A percentile compares a stretch with the other conserved stretches of the same genome.
These are phyloP conservation scores for Pythium apleroticum DNA, from an alignment of 352 stramenopile species.

Conservation along the genomic window DNA sequence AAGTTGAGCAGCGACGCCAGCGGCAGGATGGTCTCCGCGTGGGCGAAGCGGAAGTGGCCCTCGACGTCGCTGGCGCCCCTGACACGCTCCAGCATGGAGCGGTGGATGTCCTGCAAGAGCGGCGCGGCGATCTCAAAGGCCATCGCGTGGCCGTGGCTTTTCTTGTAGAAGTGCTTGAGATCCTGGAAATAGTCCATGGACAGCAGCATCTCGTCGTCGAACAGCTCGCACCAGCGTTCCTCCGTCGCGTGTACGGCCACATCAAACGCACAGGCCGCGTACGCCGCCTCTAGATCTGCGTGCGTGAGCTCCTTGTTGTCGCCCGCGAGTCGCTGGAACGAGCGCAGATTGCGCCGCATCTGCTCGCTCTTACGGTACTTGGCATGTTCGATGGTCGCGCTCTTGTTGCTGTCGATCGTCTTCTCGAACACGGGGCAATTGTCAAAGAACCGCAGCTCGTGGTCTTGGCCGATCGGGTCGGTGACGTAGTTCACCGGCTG, in stretches of 20 bases:
- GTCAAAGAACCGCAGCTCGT: constrained; percentile 79
- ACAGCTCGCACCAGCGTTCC: constrained; percentile 68
- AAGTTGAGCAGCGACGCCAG: constrained; percentile 72
- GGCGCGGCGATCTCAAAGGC: constrained; percentile 75
- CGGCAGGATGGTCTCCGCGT: constrained; percentile 82
- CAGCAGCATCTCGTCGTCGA: constrained; percentile 62
- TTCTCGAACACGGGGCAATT: constrained; percentile 71
- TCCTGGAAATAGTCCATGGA: constrained; percentile 87
- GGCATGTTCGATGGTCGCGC: constrained; percentile 49
- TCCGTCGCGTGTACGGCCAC: constrained; percentile 47
- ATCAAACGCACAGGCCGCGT: constrained; percentile 81
- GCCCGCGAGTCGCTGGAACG: constrained; percentile 40
- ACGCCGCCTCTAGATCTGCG: constrained; percentile 74
- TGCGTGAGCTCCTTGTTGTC: constrained; percentile 34
- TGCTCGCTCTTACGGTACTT: constrained; percentile 48
- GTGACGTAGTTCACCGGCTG: constrained; percentile 61
- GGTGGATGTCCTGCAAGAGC: constrained; percentile 65
- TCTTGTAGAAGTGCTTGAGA: constrained; percentile 87
- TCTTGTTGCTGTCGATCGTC: constrained; percentile 63
- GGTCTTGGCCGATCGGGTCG: constrained; percentile 49
- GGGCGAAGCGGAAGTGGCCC: constrained; percentile 82
- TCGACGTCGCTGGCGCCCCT: constrained; percentile 37
- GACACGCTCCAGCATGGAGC: constrained; percentile 47
- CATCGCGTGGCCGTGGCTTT: constrained; percentile 71
- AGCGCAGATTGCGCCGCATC: constrained; percentile 52